These are phyloP conservation scores for Rachicladosporium sp. DNA, from an alignment of 2,329 filamentous ascomycete species.

Conservation along the genomic window DNA sequence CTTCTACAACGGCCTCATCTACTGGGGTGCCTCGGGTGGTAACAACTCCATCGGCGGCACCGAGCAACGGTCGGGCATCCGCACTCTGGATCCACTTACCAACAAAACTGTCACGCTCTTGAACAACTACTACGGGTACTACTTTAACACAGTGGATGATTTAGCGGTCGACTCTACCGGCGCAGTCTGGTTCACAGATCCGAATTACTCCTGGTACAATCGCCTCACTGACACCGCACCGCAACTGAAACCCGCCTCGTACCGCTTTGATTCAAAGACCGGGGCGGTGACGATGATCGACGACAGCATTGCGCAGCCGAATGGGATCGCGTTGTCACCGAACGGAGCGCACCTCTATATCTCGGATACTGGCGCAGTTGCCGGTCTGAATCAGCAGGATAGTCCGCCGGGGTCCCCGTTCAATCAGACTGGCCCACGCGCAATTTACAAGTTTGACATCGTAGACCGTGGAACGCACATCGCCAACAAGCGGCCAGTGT, in stretches of 20 bases:
- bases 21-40: conserved; percentile 28
- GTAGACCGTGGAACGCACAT: conserved; percentile 23
- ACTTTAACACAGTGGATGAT: conserved; percentile 34
- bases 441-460: conserved; percentile 30
- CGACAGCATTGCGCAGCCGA: conserved; percentile 30
- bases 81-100: conserved; percentile 34
- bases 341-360: conserved; percentile 34
- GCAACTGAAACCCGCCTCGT: conserved; percentile 23
- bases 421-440: conserved; percentile 22
- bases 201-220: conserved; percentile 27
- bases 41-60: conserved; percentile 25
- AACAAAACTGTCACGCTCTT: conserved; percentile 30
- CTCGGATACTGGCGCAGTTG: conserved; percentile 27
- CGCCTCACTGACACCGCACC: conserved; percentile 25
- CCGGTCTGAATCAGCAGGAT: conserved; percentile 14
- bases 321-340: conserved; percentile 34
- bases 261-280: conserved; percentile 31
- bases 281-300: conserved; percentile 31
- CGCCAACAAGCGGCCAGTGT: conserved; percentile 29
- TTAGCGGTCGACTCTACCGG: conserved; percentile 30
- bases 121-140: conserved; percentile 36
- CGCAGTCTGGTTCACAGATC: conserved; percentile 40
- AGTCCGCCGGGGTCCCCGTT: conserved; percentile 17
- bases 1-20: conserved; percentile 27
- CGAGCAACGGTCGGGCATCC: conserved; percentile 30